A percentile compares a stretch with the other conserved stretches of the same genome.
Evolutionary conservation across 768 basidiomycete species (phyloP).

Genomic region (Glaciozyma antarctica): DNA sequence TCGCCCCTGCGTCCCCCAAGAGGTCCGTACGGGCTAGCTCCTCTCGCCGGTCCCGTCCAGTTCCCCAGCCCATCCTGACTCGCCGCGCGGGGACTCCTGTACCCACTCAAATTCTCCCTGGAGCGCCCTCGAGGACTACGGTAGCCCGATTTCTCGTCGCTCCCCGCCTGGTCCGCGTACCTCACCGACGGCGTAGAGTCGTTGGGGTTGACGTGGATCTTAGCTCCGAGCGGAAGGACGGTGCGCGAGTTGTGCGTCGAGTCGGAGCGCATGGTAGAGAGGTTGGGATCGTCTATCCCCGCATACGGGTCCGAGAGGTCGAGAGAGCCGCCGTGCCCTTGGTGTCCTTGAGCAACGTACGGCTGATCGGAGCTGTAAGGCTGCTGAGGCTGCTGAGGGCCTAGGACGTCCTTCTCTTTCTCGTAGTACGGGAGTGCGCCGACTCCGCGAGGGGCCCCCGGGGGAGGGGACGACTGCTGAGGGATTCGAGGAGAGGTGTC

Average conservation of each 20-base stretch:
- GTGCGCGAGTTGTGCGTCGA: slow-evolving; percentile 27
- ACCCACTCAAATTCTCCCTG: slow-evolving; percentile 11
- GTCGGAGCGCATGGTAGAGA: not conserved
- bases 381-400: not conserved
- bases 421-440: slow-evolving; percentile 10
- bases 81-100: not conserved
- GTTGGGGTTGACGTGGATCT: not conserved
- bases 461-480: not conserved
- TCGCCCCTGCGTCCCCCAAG: slow-evolving; percentile 2
- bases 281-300: not conserved
- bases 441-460: not conserved
- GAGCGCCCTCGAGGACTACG: not conserved
- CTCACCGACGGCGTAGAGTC: not conserved
- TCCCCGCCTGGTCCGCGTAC: not conserved
- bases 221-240: slow-evolving; percentile 3
- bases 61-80: slow-evolving; percentile 15
- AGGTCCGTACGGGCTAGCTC: slow-evolving; percentile 22
- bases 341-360: not conserved
- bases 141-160: not conserved
- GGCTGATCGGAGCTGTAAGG: not conserved
- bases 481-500: slow-evolving; percentile 15
- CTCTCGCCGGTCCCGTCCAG: slow-evolving; percentile 21
- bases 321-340: slow-evolving; percentile 5
- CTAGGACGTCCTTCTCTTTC: not conserved
- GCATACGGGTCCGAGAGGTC: slow-evolving; percentile 13